Evolutionary conservation across 2,329 filamentous ascomycete genomes (phyloP), one percentile per base, ranked within the genome.

Genomic region (Colletotrichum theobromicola): DNA sequence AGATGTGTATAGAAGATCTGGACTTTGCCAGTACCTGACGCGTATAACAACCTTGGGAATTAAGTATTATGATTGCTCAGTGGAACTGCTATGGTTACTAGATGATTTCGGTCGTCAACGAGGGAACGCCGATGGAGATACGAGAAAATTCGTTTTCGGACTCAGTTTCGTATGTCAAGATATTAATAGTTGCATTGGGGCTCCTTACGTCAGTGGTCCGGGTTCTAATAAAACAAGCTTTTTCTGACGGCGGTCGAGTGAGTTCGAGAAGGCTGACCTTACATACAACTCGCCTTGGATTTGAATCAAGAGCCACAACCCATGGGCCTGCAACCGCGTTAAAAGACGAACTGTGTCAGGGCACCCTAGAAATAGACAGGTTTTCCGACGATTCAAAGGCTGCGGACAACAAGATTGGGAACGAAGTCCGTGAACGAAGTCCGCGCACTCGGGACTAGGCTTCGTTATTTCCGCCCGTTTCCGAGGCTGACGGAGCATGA

Each of bases 1-100:
- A 0, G 1, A 1, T 5, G 6, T 46, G 18, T n/a, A 46, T 18
- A n/a, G 5, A 0, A 46, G n/a, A n/a, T n/a, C 1, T n/a, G 18
- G 5, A 13, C 18, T 46, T n/a, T n/a, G n/a, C n/a, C n/a, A n/a
- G n/a, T n/a, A n/a, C n/a, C n/a, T n/a, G n/a, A n/a, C n/a, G n/a
- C n/a, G n/a, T n/a, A n/a, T n/a, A n/a, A n/a, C n/a, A n/a, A n/a
- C n/a, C n/a, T n/a, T n/a, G n/a, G n/a, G n/a, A n/a, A n/a, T n/a
- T n/a, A n/a, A n/a, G n/a, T n/a, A n/a, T n/a, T n/a, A n/a, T n/a
- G n/a, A n/a, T n/a, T n/a, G n/a, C n/a, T n/a, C n/a, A n/a, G n/a
- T n/a, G n/a, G n/a, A n/a, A n/a, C n/a, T n/a, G n/a, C n/a, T n/a
- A n/a, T n/a, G n/a, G n/a, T n/a, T n/a, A n/a, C n/a, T 7, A 2